A percentile compares a stretch with the other conserved stretches of the same genome.
These are phyloP conservation scores for Cyberlindnera mrakii DNA, from an alignment of 805 yeast species.

Conservation along the genomic window DNA sequence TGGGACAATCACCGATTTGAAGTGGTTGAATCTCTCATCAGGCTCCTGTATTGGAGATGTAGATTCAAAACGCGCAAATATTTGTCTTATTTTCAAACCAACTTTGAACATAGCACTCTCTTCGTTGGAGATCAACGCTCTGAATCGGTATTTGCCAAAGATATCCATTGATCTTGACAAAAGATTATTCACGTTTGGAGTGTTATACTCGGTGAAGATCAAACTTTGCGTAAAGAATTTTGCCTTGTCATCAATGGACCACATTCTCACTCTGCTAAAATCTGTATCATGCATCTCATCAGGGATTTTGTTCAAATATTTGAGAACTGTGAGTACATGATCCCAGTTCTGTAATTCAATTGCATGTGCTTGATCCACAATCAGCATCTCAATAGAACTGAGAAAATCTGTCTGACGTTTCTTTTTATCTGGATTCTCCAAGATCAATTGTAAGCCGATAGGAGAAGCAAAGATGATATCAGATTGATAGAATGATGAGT, in stretches of 20 bases:
- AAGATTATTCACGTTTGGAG: constrained; percentile 77
- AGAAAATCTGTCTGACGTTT: constrained; percentile 74
- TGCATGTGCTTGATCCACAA: constrained; percentile 81
- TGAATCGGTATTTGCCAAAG: constrained; percentile 55
- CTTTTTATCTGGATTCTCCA: constrained; percentile 54
- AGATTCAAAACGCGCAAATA: constrained; percentile 65
- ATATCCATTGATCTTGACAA: constrained; percentile 46
- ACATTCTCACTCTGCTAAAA: constrained; percentile 85
- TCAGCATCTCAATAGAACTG: constrained; percentile 77
- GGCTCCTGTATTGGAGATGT: constrained; percentile 60
- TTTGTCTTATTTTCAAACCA: constrained; percentile 61
- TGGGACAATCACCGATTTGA: constrained; percentile 69
- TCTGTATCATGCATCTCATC: constrained; percentile 77
- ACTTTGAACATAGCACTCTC: constrained; percentile 55
- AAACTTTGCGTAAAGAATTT: constrained; percentile 69
- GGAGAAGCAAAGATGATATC: constrained; percentile 92
- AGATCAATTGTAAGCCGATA: constrained; percentile 73
- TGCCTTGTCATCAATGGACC: constrained; percentile 84
- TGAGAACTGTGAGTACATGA: constrained; percentile 62
- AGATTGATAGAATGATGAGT: constrained; percentile 75
- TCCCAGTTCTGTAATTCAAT: constrained; percentile 92
- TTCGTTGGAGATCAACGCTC: constrained; percentile 36
- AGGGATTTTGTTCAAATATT: constrained; percentile 72
- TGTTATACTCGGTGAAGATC: constrained; percentile 64
- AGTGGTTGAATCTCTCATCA: constrained; percentile 75